phyloP scores from a whole-genome alignment of 116 monocot species.

The Phalaenopsis hybrid region DNA sequence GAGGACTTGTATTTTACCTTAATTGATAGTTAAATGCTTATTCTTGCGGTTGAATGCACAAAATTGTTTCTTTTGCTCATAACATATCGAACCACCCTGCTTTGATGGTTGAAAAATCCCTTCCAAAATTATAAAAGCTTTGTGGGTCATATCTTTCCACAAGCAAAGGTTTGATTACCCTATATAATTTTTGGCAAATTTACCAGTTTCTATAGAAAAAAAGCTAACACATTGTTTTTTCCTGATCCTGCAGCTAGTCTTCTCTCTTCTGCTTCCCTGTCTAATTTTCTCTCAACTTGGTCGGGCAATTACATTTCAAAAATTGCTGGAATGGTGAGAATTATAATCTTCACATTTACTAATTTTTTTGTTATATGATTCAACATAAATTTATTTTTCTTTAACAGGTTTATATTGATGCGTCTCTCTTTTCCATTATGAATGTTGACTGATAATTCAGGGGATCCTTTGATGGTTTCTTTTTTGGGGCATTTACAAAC shows the following conservation, averaged over 20 bases:
- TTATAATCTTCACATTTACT: not conserved
- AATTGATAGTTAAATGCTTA: too few relatives aligned
- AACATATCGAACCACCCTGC: too few relatives aligned
- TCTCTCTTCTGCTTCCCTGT: constrained; percentile 54
- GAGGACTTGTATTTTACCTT: too few relatives aligned
- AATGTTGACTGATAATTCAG: too few relatives aligned
- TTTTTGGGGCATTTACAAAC: too few relatives aligned
- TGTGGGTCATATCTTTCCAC: not conserved
- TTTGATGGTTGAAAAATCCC: too few relatives aligned
- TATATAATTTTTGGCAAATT: not conserved
- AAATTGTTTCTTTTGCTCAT: too few relatives aligned
- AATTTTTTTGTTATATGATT: not conserved
- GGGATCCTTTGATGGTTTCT: too few relatives aligned
- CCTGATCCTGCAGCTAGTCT: constrained; percentile 40
- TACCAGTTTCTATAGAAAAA: not conserved
- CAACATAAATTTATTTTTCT: not conserved
- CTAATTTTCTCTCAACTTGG: constrained; percentile 60
- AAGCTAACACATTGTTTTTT: not conserved
- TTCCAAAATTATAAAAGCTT: too few relatives aligned
- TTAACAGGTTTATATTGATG: not conserved
- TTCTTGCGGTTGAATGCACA: too few relatives aligned
- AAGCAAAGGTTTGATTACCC: not conserved
- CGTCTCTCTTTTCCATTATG: too few relatives aligned
- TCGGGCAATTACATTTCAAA: constrained; percentile 41
- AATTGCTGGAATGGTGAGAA: constrained; percentile 39